A percentile compares a stretch with the other conserved stretches of the same genome.
These are phyloP conservation scores for Yamadazyma kanchanaburiensis DNA, from an alignment of 1,139 yeast species.

Conservation along the genomic window DNA sequence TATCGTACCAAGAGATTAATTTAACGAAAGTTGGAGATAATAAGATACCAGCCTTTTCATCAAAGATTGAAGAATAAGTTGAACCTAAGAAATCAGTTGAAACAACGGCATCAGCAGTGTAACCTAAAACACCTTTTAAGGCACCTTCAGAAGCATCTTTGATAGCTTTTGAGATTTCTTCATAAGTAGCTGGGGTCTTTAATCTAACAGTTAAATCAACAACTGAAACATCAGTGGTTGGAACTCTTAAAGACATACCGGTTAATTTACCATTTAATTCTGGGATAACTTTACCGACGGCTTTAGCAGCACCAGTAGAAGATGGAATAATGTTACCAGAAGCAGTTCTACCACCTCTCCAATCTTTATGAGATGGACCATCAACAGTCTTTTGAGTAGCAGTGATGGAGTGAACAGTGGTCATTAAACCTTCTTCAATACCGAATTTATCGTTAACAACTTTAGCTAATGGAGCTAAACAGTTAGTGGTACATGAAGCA, in stretches of 20 bases:
- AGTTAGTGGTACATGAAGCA: conserved; percentile 90
- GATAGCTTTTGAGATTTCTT: conserved; percentile 68
- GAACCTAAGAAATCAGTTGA: conserved; percentile 82
- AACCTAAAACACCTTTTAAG: conserved; percentile 74
- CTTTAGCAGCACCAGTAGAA: conserved; percentile 92
- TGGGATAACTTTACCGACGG: conserved; percentile 89
- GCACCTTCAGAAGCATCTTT: conserved; percentile 68
- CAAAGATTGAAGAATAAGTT: conserved; percentile 76
- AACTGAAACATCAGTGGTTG: conserved; percentile 83
- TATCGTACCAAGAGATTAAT: conserved; percentile 88
- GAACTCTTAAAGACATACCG: conserved; percentile 86
- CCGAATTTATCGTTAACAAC: conserved; percentile 77
- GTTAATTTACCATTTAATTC: conserved; percentile 85
- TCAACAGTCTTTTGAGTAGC: conserved; percentile 91
- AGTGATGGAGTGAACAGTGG: conserved; percentile 87
- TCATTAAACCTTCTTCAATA: conserved; percentile 84
- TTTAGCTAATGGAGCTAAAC: conserved; percentile 87
- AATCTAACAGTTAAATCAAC: conserved; percentile 49
- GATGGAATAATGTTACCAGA: conserved; percentile 88
- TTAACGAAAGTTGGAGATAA: conserved; percentile 80
- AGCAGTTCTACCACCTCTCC: conserved; percentile 95
- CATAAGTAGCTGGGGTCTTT: conserved; percentile 67
- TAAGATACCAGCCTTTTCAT: conserved; percentile 81
- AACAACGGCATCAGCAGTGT: conserved; percentile 86
- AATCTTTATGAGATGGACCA: conserved; percentile 91